A percentile compares a stretch with the other conserved stretches of the same genome.
Evolutionary conservation across 176 grass and related monocot genomes (phyloP).

Genomic region (Carex kokanica): DNA sequence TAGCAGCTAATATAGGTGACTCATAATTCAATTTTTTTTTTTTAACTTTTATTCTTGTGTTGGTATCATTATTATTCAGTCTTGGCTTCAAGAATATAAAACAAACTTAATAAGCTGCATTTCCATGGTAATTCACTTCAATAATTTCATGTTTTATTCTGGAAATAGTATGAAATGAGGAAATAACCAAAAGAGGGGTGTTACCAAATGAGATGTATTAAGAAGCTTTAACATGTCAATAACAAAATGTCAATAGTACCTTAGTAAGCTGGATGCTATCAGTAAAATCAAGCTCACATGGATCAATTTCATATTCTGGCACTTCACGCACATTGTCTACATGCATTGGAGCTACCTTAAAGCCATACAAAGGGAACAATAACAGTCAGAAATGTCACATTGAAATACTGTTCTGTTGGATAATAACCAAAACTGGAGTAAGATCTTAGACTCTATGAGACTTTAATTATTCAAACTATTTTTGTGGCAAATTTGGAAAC

Average conservation of each 20-base stretch:
- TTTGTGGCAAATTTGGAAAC: too few species aligned
- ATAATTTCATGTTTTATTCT: neutral
- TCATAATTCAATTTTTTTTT: neutral
- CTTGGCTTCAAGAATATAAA: neutral
- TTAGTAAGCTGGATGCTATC: too few species aligned
- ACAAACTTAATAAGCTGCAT: neutral
- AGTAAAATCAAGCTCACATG: too few species aligned
- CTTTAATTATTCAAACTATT: too few species aligned
- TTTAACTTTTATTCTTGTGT: neutral
- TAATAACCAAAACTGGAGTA: too few species aligned
- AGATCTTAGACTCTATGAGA: too few species aligned
- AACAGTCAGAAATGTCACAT: too few species aligned
- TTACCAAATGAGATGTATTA: neutral
- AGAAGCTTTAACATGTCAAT: neutral
- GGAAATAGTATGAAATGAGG: neutral
- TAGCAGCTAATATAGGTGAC: neutral
- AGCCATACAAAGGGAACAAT: too few species aligned
- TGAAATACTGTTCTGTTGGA: too few species aligned
- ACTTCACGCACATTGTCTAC: too few species aligned
- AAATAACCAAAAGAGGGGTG: neutral
- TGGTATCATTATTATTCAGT: neutral
- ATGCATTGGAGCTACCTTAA: too few species aligned
- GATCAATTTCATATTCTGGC: too few species aligned
- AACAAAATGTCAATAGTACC: slow-evolving; percentile 33
- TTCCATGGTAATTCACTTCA: neutral